Evolutionary conservation across 768 basidiomycete genomes (phyloP), one percentile per base, ranked within the genome.

Genomic region (Collybiopsis luxurians): DNA sequence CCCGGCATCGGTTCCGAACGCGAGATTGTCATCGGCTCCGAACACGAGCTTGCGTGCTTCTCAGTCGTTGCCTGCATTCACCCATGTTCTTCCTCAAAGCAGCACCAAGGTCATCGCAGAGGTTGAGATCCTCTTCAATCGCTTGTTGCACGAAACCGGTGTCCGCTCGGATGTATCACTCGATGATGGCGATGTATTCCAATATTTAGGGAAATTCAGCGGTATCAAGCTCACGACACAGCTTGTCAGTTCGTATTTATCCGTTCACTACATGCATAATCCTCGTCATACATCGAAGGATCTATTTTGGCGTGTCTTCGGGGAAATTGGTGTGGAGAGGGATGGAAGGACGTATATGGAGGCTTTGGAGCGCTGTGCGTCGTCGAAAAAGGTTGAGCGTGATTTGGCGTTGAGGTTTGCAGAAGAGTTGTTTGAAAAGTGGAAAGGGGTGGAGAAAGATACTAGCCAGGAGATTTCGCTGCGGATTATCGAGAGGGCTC

Each of bases 221-320:
- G 61, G 76, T 53, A 89, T 95, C 31, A 47, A 68, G 5, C 64
- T 89, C 50, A 82, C 84, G 0, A 63, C 90, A 0, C 76, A 80
- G 1, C 79, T 97, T 5, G 63, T 95, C 60, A 91, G 89, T 61
- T 82, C 93, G 2, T 98, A 92, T 66, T 73, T 97, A 49, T 83
- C 89, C 12, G 88, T 95, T 0, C 81, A 86, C 66, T 89, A 89
- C 65, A 70, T 69, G 43, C 82, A 82, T 58, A 67, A 72, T 1
- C 63, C 77, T 10, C 71, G 95, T 40, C 76, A 81, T 26, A 65
- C 65, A 2, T 73, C 81, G 2, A 71, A 72, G 27, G 74, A 76
- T 7, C 67, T 78, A 7, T 93, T 88, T 67, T 68, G 76, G 58
- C 68, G 66, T 3, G 58, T 87, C 2, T 90, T 81, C 58, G 67